Percentiles rank a stretch among this genome's conserved stretches.
Conservation (phyloP, 1,284 basidiomycete species). For the Boletus smithii region DNA sequence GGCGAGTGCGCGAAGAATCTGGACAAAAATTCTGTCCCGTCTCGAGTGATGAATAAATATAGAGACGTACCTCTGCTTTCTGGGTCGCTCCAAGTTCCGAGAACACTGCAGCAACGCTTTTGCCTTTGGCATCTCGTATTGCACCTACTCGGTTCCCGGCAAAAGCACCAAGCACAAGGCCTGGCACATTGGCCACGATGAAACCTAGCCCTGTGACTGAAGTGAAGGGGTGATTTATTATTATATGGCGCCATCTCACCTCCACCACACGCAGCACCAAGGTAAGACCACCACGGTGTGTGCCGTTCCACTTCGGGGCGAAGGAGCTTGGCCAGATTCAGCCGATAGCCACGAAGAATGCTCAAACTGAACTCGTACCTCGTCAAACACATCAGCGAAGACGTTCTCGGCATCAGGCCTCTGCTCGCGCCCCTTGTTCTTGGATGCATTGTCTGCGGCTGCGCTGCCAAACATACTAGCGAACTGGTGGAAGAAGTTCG, state of each 20-base stretch:
- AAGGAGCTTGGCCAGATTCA: slow-evolving; percentile 49
- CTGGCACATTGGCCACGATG: slow-evolving; percentile 86
- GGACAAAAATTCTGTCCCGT: slow-evolving; percentile 19
- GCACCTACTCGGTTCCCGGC: slow-evolving; percentile 86
- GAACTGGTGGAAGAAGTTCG: slow-evolving; percentile 78
- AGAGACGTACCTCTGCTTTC: slow-evolving; percentile 73
- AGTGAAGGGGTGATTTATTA: slow-evolving; percentile 10
- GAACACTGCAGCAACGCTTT: slow-evolving; percentile 91
- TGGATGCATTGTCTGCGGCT: slow-evolving; percentile 30
- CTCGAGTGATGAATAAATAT: not conserved
- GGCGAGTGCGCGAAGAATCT: slow-evolving; percentile 87
- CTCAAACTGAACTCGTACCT: slow-evolving; percentile 46
- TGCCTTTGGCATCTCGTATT: slow-evolving; percentile 88
- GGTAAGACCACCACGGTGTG: slow-evolving; percentile 71
- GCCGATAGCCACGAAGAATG: not conserved
- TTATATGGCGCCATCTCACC: slow-evolving; percentile 16
- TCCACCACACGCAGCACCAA: slow-evolving; percentile 65
- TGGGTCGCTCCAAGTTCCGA: slow-evolving; percentile 70
- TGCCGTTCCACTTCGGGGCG: slow-evolving; percentile 73
- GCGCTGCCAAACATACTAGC: slow-evolving; percentile 59
- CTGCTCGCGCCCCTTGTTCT: slow-evolving; percentile 35
- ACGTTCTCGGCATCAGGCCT: slow-evolving; percentile 77
- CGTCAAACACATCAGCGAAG: slow-evolving; percentile 89
- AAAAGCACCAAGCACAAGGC: slow-evolving; percentile 72
- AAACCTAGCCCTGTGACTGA: slow-evolving; percentile 66